Conservation (phyloP, 2,329 filamentous ascomycete species). For the Trichoderma afroharzianum region DNA sequence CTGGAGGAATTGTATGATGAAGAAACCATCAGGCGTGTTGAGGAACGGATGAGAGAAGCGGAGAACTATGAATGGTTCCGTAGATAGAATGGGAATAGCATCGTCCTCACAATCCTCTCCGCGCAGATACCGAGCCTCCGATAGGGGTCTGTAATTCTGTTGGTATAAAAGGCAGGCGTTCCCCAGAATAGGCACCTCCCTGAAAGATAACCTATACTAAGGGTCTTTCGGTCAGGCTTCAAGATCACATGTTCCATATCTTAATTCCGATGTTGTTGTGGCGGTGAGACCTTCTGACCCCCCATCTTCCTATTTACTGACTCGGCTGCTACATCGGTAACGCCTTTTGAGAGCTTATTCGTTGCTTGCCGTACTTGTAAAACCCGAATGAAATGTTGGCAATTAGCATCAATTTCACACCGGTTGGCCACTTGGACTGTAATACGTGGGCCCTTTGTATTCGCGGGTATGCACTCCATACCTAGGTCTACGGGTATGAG, state of each 20-base stretch:
- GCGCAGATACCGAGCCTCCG: background rate
- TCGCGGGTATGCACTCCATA: too few species aligned
- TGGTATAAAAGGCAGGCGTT: too few species aligned
- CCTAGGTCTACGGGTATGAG: background rate
- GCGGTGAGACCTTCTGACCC: too few species aligned
- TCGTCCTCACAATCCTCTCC: background rate
- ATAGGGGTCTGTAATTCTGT: background rate
- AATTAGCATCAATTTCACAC: background rate
- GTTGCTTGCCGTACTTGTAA: background rate
- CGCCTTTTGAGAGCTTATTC: background rate
- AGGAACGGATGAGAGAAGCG: constrained; percentile 65
- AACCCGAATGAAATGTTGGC: background rate
- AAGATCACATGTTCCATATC: too few species aligned
- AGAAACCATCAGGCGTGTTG: constrained; percentile 64
- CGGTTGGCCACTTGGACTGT: background rate
- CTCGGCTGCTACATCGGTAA: background rate
- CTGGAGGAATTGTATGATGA: constrained; percentile 71
- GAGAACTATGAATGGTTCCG: constrained; percentile 54
- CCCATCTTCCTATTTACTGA: background rate
- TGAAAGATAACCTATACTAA: too few species aligned
- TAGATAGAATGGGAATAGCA: constrained; percentile 26
- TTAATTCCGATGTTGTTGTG: too few species aligned
- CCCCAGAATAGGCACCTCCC: too few species aligned
- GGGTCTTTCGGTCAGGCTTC: too few species aligned
- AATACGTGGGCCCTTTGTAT: background rate